Evolutionary conservation across 2,329 filamentous ascomycete genomes (phyloP), one percentile per base, ranked within the genome.

Genomic region (Chrysoporthe cubensis): DNA sequence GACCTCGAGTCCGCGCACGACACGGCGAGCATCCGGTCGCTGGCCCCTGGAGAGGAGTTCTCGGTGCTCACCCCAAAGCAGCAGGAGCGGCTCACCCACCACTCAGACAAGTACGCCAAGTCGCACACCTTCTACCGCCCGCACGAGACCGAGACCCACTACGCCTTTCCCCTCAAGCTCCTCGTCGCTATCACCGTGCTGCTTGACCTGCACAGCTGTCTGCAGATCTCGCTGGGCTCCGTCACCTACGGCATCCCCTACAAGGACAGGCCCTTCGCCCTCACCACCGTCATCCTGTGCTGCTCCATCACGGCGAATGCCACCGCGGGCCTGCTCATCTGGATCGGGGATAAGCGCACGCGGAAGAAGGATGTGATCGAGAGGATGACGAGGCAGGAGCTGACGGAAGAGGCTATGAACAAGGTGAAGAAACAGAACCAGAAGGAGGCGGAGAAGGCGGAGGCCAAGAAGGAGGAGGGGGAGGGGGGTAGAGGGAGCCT

Each of bases 101-200:
- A 96, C 74, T 91, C 94, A 75, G 85, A 83, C 72, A 95, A 94
- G 74, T 91, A 96, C 74, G 85, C 90, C 75, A 93, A 91, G 72
- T 93, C 90, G 0, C 93, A 96, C 76, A 94, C 91, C 6, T 96
- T 95, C 78, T 96, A 96, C 83, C 94, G 94, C 74, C 92, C 93
- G 0, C 91, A 96, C 77, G 93, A 96, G 78, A 96, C 93, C 0
- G 83, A 88, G 44, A 96, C 93, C 0, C 93, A 96, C 76, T 85
- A 88, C 75, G 90, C 93, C 0, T 96, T 96, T 70, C 92, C 93
- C 0, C 81, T 94, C 1, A 84, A 86, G 43, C 83, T 93, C 6
- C 87, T 96, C 43, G 84, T 96, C 48, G 88, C 91, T 67, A 89
- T 95, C 68, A 90, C 95, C n/a, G 83, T 92, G 7, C 81, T 96